phyloP scores from a whole-genome alignment of 768 basidiomycete species.

The Boletus pseudo-olivaceus region DNA sequence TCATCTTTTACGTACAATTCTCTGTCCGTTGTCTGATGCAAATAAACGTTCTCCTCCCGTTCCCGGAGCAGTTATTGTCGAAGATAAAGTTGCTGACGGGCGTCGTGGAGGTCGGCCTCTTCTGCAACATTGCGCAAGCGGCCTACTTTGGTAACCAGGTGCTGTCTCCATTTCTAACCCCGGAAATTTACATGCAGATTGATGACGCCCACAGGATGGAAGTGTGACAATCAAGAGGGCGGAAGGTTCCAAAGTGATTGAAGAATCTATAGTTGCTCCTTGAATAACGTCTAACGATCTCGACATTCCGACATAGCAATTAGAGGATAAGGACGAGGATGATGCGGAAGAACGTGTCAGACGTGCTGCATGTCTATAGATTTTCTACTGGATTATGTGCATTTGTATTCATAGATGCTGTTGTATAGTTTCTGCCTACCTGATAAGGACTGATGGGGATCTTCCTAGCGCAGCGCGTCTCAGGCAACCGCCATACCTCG shows the following conservation, averaged over 20 bases:
- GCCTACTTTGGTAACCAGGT: slow-evolving; percentile 96
- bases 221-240: slow-evolving; percentile 61
- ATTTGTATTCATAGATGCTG: not conserved
- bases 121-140: slow-evolving; percentile 87
- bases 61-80: slow-evolving; percentile 55
- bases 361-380: not conserved
- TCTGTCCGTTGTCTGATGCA: not conserved
- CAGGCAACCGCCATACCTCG: not conserved
- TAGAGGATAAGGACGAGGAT: not conserved
- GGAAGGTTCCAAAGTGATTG: slow-evolving; percentile 16
- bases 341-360: not conserved
- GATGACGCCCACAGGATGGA: slow-evolving; percentile 48
- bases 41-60: too few species aligned
- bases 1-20: not conserved
- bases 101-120: slow-evolving; percentile 98
- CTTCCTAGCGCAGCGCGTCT: not conserved
- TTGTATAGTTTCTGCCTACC: not conserved
- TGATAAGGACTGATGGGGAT: not conserved
- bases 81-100: slow-evolving; percentile 94
- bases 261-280: slow-evolving; percentile 13
- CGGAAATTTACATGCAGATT: not conserved
- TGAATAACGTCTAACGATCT: not conserved
- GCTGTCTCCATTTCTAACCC: slow-evolving; percentile 7
- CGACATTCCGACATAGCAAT: not conserved
- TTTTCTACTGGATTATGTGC: not conserved